phyloP scores from a whole-genome alignment of 768 basidiomycete species.

The button mushroom (Agaricus bisporus) region DNA sequence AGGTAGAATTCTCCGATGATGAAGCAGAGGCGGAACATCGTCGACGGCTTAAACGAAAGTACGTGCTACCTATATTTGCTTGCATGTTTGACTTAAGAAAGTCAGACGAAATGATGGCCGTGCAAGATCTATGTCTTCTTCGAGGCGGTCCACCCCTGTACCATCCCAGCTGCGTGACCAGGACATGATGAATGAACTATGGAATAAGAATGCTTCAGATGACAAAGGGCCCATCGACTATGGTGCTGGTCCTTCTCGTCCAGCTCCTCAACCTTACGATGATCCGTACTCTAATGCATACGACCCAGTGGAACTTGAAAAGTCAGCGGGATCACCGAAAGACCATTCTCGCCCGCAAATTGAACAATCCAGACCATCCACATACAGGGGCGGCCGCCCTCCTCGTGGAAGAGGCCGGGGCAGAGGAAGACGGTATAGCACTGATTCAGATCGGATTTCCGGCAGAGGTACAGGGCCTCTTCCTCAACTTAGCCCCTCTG shows the following conservation, averaged over 20 bases:
- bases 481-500: not conserved
- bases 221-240: constrained; percentile 58
- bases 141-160: constrained; percentile 49
- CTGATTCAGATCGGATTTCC: not conserved
- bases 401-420: constrained; percentile 31
- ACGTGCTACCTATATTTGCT: constrained; percentile 15
- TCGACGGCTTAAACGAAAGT: constrained; percentile 56
- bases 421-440: constrained; percentile 21
- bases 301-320: constrained; percentile 21
- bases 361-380: not conserved
- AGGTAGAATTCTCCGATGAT: constrained; percentile 93
- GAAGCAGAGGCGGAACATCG: constrained; percentile 80
- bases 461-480: not conserved
- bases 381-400: not conserved
- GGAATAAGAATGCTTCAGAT: constrained; percentile 58
- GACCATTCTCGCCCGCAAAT: not conserved
- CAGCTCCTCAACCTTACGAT: constrained; percentile 69
- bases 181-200: constrained; percentile 43
- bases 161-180: constrained; percentile 50
- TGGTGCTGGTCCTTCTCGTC: constrained; percentile 50
- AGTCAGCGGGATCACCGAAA: not conserved
- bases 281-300: constrained; percentile 65
- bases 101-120: constrained; percentile 50
- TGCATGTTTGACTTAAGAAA: constrained; percentile 1
- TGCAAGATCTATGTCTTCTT: constrained; percentile 41